Base-by-base conservation (phyloP, 768 basidiomycete genomes). In the Russula virescens region DNA sequence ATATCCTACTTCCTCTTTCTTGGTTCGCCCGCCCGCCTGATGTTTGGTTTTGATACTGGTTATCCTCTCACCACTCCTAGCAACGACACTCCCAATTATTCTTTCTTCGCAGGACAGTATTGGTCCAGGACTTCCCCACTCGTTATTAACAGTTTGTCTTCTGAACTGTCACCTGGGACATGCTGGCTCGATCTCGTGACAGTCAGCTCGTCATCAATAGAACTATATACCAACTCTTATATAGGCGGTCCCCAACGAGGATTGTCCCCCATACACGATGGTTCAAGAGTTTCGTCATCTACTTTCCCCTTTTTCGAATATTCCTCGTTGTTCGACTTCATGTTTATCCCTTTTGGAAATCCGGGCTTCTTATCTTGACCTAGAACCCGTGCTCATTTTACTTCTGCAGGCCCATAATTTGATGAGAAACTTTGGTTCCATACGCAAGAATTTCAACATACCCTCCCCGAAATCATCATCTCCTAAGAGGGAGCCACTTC, bases 401-500 rank as follows among this genome's bases (percentile, higher is more conserved):
- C 21, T 19, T 18, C 25, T 38, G 10, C 43, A 68, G 67, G 60
- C 61, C 7, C 67, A 68, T 49, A 69, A 66, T 49, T 64, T 92
- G 66, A 81, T 85, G 63, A 85, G 85, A 71, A 88, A 87, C 49
- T 76, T 91, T 43, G 77, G 74, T 28, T 78, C 81, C 55, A 79
- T 91, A 48, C 87, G 89, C 57, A 80, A 86, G 66, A 81, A 85
- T 8, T 76, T 85, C 67, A 79, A 79, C 69, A 78, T 84, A 47
- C 58, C 75, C 59, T 62, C 71, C 57, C 43, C 68, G 60, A 66
- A 72, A 31, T 68, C 76, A 26, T 77, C 81, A 16, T 76, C 78
- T 8, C 71, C 73, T 13, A 80, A 81, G 55, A 75, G 78, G 31
- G 79, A 79, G 0, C 81, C 78, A 59, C 5, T 45, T 14, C 56